Conservation (phyloP, 78 protist species). For the Salpingoeca rosetta region DNA sequence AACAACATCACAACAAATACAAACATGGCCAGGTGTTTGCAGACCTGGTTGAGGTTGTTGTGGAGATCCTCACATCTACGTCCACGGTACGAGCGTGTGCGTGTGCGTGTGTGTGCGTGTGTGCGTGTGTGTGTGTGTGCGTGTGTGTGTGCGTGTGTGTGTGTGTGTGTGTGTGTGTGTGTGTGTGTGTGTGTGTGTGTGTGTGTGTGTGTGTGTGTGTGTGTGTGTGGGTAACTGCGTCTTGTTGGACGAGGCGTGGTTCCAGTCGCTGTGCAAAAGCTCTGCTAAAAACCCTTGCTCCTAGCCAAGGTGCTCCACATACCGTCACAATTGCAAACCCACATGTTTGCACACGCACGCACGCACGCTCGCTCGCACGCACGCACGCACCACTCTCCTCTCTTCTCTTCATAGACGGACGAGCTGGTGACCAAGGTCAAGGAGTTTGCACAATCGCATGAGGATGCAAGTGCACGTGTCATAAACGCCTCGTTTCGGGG, state of each 20-base stretch:
- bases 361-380: too few relatives aligned
- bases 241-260: background rate
- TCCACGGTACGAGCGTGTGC: background rate
- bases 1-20: too few relatives aligned
- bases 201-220: background rate
- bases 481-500: too few relatives aligned
- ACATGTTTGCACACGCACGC: background rate
- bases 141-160: background rate
- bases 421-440: background rate
- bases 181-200: too few relatives aligned
- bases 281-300: too few relatives aligned
- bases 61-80: background rate
- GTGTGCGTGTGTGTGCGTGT: background rate
- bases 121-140: too few relatives aligned
- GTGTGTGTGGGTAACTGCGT: background rate
- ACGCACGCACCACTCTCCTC: too few relatives aligned
- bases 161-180: too few relatives aligned
- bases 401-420: background rate
- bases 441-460: background rate
- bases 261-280: too few relatives aligned
- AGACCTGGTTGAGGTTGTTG: background rate
- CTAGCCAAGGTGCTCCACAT: too few relatives aligned
- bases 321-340: background rate
- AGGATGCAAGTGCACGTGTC: background rate
- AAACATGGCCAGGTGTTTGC: background rate